phyloP scores from a whole-genome alignment of 1,284 basidiomycete genomes.

The Ustilago lituana region DNA sequence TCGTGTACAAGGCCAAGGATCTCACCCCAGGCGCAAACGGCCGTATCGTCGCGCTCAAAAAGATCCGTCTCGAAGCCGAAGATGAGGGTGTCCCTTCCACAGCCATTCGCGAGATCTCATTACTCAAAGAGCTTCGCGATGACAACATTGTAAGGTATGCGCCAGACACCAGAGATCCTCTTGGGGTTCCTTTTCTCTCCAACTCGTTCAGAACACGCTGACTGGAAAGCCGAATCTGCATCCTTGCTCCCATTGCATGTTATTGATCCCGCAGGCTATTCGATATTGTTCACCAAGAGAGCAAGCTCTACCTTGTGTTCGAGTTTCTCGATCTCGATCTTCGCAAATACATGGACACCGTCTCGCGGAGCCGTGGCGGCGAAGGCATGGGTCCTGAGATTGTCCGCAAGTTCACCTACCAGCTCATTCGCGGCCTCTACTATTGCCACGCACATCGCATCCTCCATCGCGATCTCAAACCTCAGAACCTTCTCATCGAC shows the following conservation, averaged over 20 bases:
- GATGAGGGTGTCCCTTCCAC: constrained; percentile 98
- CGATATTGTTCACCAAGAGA: constrained; percentile 96
- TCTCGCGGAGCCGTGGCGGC: constrained; percentile 64
- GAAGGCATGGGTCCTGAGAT: constrained; percentile 77
- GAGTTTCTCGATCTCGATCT: constrained; percentile 94
- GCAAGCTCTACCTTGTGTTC: constrained; percentile 95
- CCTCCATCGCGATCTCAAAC: constrained; percentile 95
- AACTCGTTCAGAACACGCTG: too few relatives aligned
- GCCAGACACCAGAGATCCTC: too few relatives aligned
- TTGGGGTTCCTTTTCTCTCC: too few relatives aligned
- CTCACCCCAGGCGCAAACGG: constrained; percentile 75
- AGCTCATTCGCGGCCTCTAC: constrained; percentile 84
- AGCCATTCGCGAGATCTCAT: constrained; percentile 94
- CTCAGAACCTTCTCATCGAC: constrained; percentile 96
- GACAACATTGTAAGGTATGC: constrained; percentile 84
- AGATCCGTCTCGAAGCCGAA: constrained; percentile 96
- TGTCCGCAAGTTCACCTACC: constrained; percentile 91
- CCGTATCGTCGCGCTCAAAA: constrained; percentile 74
- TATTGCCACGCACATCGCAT: constrained; percentile 97
- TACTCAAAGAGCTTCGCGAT: constrained; percentile 94
- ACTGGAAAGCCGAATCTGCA: neutral
- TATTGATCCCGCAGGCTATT: constrained; percentile 74
- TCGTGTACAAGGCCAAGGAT: constrained; percentile 77
- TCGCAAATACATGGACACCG: constrained; percentile 91
- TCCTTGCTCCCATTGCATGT: constrained; percentile 9